Conservation (phyloP, 163 green algal species). For the Smithsoniella earleae region DNA sequence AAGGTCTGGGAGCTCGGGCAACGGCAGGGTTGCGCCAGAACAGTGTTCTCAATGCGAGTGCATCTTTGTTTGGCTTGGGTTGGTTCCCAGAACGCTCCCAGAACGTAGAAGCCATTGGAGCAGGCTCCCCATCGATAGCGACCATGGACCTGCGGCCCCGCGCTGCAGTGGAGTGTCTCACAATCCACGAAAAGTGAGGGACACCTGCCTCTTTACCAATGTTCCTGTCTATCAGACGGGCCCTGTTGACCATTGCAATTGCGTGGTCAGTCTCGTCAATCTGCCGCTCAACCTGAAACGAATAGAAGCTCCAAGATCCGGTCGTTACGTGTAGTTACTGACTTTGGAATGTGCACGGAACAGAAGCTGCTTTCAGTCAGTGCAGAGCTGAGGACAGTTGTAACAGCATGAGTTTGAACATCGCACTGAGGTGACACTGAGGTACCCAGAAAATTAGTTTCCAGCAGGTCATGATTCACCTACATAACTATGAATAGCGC, state of each 20-base stretch:
- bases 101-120: neutral
- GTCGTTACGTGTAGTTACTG: no score
- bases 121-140: neutral
- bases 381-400: no score
- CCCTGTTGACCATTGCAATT: neutral
- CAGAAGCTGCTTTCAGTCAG: no score
- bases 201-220: neutral
- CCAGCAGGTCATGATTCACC: no score
- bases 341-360: no score
- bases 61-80: neutral
- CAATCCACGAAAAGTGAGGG: neutral
- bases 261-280: neutral
- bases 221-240: neutral
- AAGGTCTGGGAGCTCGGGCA: neutral
- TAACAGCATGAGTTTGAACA: no score
- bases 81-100: neutral
- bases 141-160: neutral
- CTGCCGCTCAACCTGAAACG: neutral
- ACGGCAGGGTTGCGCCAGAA: conserved; percentile 15
- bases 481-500: no score
- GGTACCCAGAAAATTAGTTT: no score
- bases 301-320: neutral
- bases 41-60: neutral
- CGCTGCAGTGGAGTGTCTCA: neutral
- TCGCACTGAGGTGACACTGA: no score